Base-by-base conservation (phyloP, 805 yeast species). In the Myxozyma lipomycoides region DNA sequence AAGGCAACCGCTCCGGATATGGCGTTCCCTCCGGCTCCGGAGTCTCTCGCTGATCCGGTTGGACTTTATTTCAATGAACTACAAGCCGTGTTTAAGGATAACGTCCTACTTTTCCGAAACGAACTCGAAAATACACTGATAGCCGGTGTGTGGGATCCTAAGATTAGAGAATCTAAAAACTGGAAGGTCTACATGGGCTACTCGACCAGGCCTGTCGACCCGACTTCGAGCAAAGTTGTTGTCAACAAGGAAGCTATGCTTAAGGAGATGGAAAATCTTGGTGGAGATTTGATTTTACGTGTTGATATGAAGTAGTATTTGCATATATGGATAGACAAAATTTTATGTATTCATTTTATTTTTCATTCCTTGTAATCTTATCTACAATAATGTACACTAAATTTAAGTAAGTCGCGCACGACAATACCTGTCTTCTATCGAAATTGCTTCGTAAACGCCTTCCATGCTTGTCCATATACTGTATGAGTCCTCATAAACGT, bases 371-470 rank as follows among this genome's bases (percentile, higher is more conserved):
- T 28, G 34, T 10, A 28, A 28, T 28, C 34, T 28, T 10, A 10
- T 28, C 12, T 28, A 28, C 34, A 28, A 38, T 9, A 17, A 18
- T n/a, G 9, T 5, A 26, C 26, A 42, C 15, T n/a, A 40, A 25
- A 7, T 18, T 39, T 39, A 46, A 9, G 18, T 39, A 22, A 45
- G 35, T 24, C 56, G 37, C 19, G 55, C 46, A 32, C 62, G 46
- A 73, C 99, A 93, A 67, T 72, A 84, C 6, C 86, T 84, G 70
- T 93, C 99, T 40, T 79, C 79, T n/a, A 93, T 80, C 63, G 84
- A 89, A 40, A 88, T 78, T 4, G 97, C 97, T 67, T 90, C 96
- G 64, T 93, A 93, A 2, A 87, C 84, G 41, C 99, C 99, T 66
- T 90, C 96, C 58, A 87, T 70, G 59, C 86, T 84, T 1, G 95